Conservation (phyloP, 1,139 yeast genomes). For the Kazachstania sp. region DNA sequence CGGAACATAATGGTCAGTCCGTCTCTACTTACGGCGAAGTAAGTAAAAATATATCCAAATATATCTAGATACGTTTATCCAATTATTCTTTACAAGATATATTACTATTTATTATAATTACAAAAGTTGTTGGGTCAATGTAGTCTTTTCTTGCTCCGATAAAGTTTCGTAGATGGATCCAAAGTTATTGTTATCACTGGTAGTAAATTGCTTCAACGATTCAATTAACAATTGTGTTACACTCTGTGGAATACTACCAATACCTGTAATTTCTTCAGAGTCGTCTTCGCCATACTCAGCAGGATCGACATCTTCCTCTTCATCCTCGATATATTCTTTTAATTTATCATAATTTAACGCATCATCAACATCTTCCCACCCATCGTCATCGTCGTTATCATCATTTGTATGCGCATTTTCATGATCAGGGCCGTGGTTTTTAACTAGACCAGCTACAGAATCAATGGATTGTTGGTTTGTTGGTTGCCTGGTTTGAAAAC, state of each 20-base stretch:
- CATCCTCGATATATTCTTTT: slow-evolving; percentile 42
- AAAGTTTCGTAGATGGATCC: slow-evolving; percentile 45
- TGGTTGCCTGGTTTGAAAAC: slow-evolving; percentile 46
- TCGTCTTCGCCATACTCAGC: slow-evolving; percentile 24
- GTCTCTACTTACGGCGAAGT: too few relatives aligned
- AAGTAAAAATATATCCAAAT: too few relatives aligned
- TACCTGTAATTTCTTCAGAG: slow-evolving; percentile 27
- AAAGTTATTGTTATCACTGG: slow-evolving; percentile 48
- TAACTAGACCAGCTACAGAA: slow-evolving; percentile 1
- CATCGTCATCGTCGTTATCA: slow-evolving; percentile 40
- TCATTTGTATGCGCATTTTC: slow-evolving; percentile 20
- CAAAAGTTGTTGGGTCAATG: slow-evolving; percentile 40
- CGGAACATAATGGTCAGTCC: too few relatives aligned
- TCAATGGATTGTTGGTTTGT: slow-evolving; percentile 31
- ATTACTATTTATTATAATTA: slow-evolving; percentile 5
- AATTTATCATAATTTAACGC: slow-evolving; percentile 53
- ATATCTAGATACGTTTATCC: too few relatives aligned
- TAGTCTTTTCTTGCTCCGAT: slow-evolving; percentile 48
- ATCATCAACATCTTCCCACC: slow-evolving; percentile 80
- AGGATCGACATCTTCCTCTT: slow-evolving; percentile 19
- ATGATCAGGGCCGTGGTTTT: slow-evolving; percentile 3
- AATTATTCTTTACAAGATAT: too few relatives aligned
- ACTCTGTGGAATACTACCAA: slow-evolving; percentile 14
- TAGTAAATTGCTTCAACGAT: slow-evolving; percentile 59
- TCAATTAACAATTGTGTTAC: slow-evolving; percentile 41